Evolutionary conservation across 805 yeast species (phyloP).

Genomic region (Spencermartinsiella europaea): DNA sequence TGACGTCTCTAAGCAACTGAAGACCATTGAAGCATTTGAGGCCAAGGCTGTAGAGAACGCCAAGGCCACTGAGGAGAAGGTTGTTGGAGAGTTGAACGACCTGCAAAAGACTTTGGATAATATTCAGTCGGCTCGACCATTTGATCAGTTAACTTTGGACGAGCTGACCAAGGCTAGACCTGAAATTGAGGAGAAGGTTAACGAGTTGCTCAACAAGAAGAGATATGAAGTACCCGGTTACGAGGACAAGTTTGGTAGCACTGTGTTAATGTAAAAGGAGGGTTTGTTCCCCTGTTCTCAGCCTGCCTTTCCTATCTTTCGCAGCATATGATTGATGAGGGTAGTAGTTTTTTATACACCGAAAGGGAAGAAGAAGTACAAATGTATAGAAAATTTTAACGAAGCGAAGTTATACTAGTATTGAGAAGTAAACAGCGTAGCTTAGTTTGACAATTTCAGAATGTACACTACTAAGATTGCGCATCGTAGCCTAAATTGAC

Average conservation of each 20-base stretch:
- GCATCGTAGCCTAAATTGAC: no score
- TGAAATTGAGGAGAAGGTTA: slow-evolving; percentile 93
- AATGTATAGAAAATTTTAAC: no score
- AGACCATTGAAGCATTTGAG: slow-evolving; percentile 90
- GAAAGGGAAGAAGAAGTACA: no score
- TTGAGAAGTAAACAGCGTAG: no score
- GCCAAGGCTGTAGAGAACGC: slow-evolving; percentile 95
- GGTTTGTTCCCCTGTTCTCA: no score
- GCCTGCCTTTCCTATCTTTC: no score
- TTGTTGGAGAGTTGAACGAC: slow-evolving; percentile 76
- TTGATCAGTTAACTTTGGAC: slow-evolving; percentile 92
- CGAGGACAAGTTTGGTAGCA: slow-evolving; percentile 96
- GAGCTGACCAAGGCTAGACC: slow-evolving; percentile 95
- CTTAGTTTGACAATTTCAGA: no score
- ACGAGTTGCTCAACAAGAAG: slow-evolving; percentile 91
- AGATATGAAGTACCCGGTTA: slow-evolving; percentile 98
- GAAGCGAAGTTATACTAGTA: no score
- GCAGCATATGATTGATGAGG: no score
- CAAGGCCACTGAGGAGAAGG: slow-evolving; percentile 84
- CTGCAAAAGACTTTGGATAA: slow-evolving; percentile 84
- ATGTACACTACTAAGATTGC: no score
- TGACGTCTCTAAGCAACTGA: slow-evolving; percentile 84
- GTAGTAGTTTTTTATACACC: no score
- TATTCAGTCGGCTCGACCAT: slow-evolving; percentile 96
- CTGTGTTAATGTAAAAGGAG: slow-evolving; percentile 68